Evolutionary conservation across 495 filamentous ascomycete genomes (phyloP), one percentile per base, ranked within the genome.

Genomic region (Talaromyces liani): DNA sequence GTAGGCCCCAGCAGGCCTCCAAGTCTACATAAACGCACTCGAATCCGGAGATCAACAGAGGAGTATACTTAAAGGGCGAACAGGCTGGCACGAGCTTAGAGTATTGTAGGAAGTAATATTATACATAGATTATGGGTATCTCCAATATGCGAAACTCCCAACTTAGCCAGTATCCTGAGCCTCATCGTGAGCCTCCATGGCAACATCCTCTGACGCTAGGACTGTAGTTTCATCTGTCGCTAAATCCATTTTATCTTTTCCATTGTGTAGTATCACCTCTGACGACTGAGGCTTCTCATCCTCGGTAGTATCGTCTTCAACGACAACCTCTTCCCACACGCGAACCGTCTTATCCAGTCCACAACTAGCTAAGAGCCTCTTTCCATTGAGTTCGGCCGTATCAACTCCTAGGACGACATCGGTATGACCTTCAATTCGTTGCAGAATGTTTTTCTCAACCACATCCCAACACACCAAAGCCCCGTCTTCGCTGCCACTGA

Each of bases 391-490:
- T 47, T 67, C 63, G 33, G 75, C 76, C 5, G 88, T 81, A 65
- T 96, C 91, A 33, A 97, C 91, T 67, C 90, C 90, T 61, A 96
- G 80, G 18, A 96, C 93, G n/a, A 88, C 85, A 41, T 88, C 91
- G 2, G 85, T 78, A 71, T 98, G 94, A 0, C 77, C 87, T 12
- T 87, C 84, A 16, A 87, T 75, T 31, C 73, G 71, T 78, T 97
- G 92, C 18, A 97, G 76, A 6, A 95, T 76, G 60, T 88, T 84
- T 77, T 98, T 98, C 66, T 77, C 90, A 54, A 82, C 82, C 22
- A 96, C 89, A 74, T 97, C 93, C 94, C 94, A 98, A 62, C 94
- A 81, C 20, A 95, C 76, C 18, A 97, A 84, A 22, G 85, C 82
- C 0, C 91, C 91, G 67, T 96, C 91, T 67, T 98, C 94, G 71